A percentile compares a stretch with the other conserved stretches of the same genome.
Evolutionary conservation across 305 asterid species (phyloP).

Genomic region (Solanum aculeatissimum): DNA sequence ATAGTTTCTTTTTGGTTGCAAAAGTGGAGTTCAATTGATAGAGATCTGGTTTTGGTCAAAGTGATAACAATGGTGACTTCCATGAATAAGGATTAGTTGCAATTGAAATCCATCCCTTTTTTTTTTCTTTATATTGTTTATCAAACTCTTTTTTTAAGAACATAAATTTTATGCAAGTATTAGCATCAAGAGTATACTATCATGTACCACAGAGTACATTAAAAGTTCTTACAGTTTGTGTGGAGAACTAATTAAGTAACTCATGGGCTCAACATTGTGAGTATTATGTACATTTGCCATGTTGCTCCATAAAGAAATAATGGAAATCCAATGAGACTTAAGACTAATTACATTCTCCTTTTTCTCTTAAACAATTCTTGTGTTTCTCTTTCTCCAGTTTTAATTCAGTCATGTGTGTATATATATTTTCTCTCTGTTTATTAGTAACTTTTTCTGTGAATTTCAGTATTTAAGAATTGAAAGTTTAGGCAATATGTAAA

Average conservation of each 20-base stretch:
- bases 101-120: neutral
- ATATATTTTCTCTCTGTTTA: neutral
- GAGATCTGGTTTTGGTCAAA: neutral
- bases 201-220: neutral
- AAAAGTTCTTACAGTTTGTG: neutral
- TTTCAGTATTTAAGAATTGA: neutral
- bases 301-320: neutral
- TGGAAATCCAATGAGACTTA: neutral
- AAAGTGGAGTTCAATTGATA: neutral
- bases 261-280: neutral
- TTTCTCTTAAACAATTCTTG: neutral
- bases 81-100: neutral
- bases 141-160: neutral
- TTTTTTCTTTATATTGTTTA: neutral
- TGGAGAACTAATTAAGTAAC: neutral
- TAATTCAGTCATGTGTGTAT: neutral
- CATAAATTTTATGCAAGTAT: too few relatives aligned
- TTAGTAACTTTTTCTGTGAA: neutral
- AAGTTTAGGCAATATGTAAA: neutral
- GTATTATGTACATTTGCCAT: neutral
- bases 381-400: neutral
- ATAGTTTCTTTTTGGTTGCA: neutral
- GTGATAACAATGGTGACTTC: neutral
- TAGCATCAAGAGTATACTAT: neutral
- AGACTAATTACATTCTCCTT: neutral